Evolutionary conservation across 148 eudicot genomes (phyloP).

Genomic region (Vaccinium darrowii): DNA sequence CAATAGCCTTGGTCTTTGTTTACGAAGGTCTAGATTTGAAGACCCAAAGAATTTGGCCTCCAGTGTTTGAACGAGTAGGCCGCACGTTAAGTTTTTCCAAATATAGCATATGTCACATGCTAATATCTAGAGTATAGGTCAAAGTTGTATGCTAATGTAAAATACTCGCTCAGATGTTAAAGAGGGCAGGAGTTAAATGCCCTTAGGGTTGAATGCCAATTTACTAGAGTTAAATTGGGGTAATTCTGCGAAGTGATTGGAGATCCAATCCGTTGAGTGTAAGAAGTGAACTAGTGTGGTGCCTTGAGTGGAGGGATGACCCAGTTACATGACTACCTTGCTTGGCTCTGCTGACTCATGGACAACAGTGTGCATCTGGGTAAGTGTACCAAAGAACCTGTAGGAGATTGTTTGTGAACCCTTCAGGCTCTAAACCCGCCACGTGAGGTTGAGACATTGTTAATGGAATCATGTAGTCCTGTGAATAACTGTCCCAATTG

Average conservation of each 20-base stretch:
- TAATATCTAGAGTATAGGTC: background rate
- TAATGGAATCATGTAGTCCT: background rate
- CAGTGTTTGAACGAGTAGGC: background rate
- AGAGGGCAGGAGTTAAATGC: background rate
- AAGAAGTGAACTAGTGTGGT: background rate
- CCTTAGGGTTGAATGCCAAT: background rate
- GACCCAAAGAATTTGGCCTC: background rate
- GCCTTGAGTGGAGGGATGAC: background rate
- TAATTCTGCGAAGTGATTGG: background rate
- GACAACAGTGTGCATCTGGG: background rate
- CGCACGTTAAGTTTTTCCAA: background rate
- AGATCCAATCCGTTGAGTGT: background rate
- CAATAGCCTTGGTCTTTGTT: background rate
- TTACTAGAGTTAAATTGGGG: background rate
- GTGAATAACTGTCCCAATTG: background rate
- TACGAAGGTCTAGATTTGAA: background rate
- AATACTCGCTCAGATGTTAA: background rate
- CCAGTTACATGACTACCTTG: background rate
- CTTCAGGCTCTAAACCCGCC: background rate
- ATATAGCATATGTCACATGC: background rate
- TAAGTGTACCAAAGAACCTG: background rate
- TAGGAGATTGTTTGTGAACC: background rate
- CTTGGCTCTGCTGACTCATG: background rate
- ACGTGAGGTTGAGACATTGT: background rate
- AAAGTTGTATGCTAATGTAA: background rate